Evolutionary conservation across 805 yeast species (phyloP).

Genomic region (Brettanomyces anomalus): DNA sequence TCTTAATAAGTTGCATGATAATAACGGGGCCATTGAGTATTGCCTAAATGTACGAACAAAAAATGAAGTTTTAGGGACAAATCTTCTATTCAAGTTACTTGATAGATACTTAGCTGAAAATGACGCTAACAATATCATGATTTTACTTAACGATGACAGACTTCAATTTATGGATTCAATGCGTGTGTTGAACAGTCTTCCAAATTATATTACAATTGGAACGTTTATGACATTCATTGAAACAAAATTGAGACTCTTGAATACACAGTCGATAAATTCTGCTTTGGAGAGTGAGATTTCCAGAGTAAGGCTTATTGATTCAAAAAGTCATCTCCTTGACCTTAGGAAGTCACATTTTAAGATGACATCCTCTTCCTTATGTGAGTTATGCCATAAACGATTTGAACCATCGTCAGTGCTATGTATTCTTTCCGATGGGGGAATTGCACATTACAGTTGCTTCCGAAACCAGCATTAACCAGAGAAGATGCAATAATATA

Average conservation of each 20-base stretch:
- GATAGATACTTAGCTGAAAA: constrained; percentile 25
- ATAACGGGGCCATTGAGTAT: constrained; percentile 49
- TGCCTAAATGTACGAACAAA: constrained; percentile 39
- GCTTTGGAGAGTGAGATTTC: constrained; percentile 39
- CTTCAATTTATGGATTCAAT: constrained; percentile 19
- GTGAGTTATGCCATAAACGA: constrained; percentile 50
- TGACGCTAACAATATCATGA: constrained; percentile 19
- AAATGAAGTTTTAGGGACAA: constrained; percentile 30
- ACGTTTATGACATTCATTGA: constrained; percentile 36
- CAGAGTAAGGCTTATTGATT: constrained; percentile 41
- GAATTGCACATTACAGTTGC: constrained; percentile 53
- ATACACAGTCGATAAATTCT: constrained; percentile 30
- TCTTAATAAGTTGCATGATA: constrained; percentile 47
- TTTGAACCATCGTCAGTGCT: constrained; percentile 37
- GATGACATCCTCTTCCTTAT: constrained; percentile 39
- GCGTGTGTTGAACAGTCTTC: constrained; percentile 40
- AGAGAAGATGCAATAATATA: constrained; percentile 32
- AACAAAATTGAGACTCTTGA: constrained; percentile 33
- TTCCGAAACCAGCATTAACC: constrained; percentile 2
- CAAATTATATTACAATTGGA: constrained; percentile 37
- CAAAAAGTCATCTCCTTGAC: constrained; percentile 32
- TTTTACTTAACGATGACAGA: constrained; percentile 18
- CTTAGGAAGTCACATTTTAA: constrained; percentile 26
- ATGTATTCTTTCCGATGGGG: constrained; percentile 35
- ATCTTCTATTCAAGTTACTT: constrained; percentile 40